phyloP scores from a whole-genome alignment of 2,329 filamentous ascomycete genomes.

The Aspergillus latus region DNA sequence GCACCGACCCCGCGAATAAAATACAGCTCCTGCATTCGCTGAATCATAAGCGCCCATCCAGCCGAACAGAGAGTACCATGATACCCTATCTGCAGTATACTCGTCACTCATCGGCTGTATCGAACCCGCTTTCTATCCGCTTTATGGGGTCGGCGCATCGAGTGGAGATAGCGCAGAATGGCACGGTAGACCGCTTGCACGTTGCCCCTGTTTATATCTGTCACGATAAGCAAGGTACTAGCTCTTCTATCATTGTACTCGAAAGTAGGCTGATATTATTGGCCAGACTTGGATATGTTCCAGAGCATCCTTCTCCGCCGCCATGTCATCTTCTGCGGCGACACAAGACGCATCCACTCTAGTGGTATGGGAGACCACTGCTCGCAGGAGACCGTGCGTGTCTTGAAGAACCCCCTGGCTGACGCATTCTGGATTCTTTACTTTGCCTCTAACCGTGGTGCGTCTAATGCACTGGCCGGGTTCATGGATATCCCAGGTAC shows the following conservation, averaged over 20 bases:
- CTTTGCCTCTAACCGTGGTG: slow-evolving; percentile 2
- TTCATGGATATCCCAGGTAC: slow-evolving; percentile 8
- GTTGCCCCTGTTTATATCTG: slow-evolving; percentile 7
- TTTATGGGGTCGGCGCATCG: slow-evolving; percentile 11
- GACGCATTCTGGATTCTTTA: slow-evolving; percentile 6
- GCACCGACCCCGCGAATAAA: not conserved
- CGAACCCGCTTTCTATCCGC: not conserved
- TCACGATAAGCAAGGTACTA: slow-evolving; percentile 8
- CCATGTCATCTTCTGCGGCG: slow-evolving; percentile 2
- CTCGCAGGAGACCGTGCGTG: slow-evolving; percentile 11
- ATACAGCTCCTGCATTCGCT: slow-evolving; percentile 5
- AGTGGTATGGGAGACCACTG: slow-evolving; percentile 6
- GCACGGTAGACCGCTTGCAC: not conserved
- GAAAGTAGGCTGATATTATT: not conserved
- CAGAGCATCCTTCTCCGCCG: slow-evolving; percentile 7
- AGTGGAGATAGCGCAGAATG: slow-evolving; percentile 1
- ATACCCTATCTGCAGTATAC: slow-evolving; percentile 7
- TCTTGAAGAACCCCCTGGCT: slow-evolving; percentile 2
- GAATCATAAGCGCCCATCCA: not conserved
- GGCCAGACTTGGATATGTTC: slow-evolving; percentile 11
- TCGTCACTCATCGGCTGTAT: not conserved
- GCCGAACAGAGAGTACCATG: slow-evolving; percentile 5
- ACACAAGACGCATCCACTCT: slow-evolving; percentile 8
- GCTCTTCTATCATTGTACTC: too few species aligned
- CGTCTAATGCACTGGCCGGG: not conserved